A percentile compares a stretch with the other conserved stretches of the same genome.
phyloP scores from a whole-genome alignment of 163 green algal genomes.

The Coccomyxa subellipsoidea region DNA sequence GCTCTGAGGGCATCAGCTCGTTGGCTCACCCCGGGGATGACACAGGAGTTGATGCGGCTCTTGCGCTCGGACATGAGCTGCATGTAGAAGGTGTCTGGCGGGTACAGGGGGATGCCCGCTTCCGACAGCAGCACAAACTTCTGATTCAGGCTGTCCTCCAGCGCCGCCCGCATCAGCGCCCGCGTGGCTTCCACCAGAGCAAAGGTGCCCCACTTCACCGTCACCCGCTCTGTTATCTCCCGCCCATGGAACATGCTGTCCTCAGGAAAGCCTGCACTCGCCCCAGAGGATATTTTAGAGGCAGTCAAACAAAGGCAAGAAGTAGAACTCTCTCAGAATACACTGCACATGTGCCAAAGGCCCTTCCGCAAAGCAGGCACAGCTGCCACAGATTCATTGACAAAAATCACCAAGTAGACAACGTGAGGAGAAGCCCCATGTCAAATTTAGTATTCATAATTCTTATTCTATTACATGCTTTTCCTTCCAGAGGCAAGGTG shows the following conservation, averaged over 20 bases:
- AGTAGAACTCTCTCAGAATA: background rate
- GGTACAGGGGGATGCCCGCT: conserved; percentile 33
- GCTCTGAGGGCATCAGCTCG: background rate
- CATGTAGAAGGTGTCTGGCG: conserved; percentile 23
- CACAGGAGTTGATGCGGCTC: conserved; percentile 28
- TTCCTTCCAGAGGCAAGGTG: too few species aligned
- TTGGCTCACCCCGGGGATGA: background rate
- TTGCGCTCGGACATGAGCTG: conserved; percentile 30
- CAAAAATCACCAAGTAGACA: too few species aligned
- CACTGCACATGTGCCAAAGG: too few species aligned
- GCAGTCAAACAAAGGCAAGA: too few species aligned
- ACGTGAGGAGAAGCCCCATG: too few species aligned
- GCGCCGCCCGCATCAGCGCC: conserved; percentile 16
- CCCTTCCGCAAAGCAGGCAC: too few species aligned
- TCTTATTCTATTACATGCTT: too few species aligned
- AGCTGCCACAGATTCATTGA: too few species aligned
- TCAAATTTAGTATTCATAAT: too few species aligned
- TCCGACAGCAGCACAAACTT: conserved; percentile 37
- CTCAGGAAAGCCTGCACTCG: conserved; percentile 27
- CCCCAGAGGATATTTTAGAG: too few species aligned
- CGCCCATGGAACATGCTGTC: conserved; percentile 25
- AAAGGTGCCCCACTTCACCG: conserved; percentile 27
- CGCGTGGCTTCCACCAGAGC: conserved; percentile 29
- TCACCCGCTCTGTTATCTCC: conserved; percentile 13
- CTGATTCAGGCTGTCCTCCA: conserved; percentile 34